Evolutionary conservation across 2,329 filamentous ascomycete species (phyloP).

Genomic region (Trematosphaeria pertusa): DNA sequence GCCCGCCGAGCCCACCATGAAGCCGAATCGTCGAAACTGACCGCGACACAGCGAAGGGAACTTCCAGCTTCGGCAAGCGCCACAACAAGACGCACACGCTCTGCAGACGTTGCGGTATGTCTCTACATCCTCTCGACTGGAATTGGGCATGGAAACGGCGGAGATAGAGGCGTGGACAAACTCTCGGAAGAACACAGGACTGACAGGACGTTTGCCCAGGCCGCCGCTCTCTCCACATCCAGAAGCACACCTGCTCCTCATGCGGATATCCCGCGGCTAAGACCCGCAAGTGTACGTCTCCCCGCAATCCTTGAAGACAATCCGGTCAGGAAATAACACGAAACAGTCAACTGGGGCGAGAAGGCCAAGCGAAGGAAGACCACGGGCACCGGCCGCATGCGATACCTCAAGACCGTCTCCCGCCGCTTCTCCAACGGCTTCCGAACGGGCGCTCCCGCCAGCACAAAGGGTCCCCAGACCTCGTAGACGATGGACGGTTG

Average conservation of each 20-base stretch:
- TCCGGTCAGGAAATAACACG: constrained; percentile 26
- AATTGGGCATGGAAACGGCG: constrained; percentile 16
- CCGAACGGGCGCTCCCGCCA: constrained; percentile 87
- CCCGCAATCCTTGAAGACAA: constrained; percentile 7
- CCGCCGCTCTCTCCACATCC: constrained; percentile 97
- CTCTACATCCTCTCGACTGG: constrained; percentile 22
- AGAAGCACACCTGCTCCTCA: constrained; percentile 96
- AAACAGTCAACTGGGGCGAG: constrained; percentile 96
- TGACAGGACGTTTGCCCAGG: constrained; percentile 60
- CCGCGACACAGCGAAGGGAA: constrained; percentile 67
- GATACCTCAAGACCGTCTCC: constrained; percentile 90
- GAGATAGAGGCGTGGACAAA: constrained; percentile 8
- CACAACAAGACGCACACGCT: constrained; percentile 71
- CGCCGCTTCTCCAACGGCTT: constrained; percentile 98
- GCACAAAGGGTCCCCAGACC: constrained; percentile 69
- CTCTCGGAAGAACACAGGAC: constrained; percentile 34
- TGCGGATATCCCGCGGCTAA: constrained; percentile 98
- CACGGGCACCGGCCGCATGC: constrained; percentile 94
- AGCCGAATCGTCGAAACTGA: constrained; percentile 51
- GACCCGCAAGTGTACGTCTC: constrained; percentile 95
- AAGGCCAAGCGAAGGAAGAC: constrained; percentile 99
- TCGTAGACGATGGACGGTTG: constrained; percentile 38
- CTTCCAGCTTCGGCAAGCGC: constrained; percentile 32
- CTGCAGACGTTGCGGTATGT: constrained; percentile 98
- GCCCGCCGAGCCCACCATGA: constrained; percentile 29